Base-by-base conservation (phyloP, 768 basidiomycete genomes). In the Xanthoconium stramineum region DNA sequence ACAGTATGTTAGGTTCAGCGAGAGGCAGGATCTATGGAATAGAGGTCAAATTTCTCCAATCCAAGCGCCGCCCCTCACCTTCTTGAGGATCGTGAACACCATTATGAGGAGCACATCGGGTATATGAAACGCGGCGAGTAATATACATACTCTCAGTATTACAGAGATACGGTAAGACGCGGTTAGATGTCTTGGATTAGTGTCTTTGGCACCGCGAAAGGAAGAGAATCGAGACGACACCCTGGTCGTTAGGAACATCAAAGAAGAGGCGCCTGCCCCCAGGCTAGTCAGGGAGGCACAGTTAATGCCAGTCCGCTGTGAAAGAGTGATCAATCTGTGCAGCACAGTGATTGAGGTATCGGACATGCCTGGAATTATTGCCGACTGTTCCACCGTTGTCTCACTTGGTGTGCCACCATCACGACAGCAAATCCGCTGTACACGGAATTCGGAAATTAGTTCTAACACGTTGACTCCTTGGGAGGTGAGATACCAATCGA, bases 381-480 rank as follows among this genome's bases (percentile, higher is more conserved):
- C 24, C 0, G 33, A 47, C 24, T 67, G 19, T 30, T 70, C 35
- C 17, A 20, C 0, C 2, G 60, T 58, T 1, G 63, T 47, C 30
- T 40, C 17, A 3, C 5, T 2, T 9, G 62, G 59, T 3, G 63
- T 45, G 69, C 67, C 14, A 68, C 69, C 69, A 70, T 64, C 33
- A 71, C 63, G 6, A 61, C 69, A 19, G 69, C 69, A 35, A 69
- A 61, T 8, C 69, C 69, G 14, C 67, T 70, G 32, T 14, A 52
- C 7, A 43, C 5, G 29, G 15, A 35, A 24, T 24, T 24, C 24
- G 24, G 24, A 13, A 13, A 12, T 60, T 10, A 67, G 37, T 13
- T 24, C 19, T 5, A 7, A 0, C 14, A 44, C 3, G 20, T 28
- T 2, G 20, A 38, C 44, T 15, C 28, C 15, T 24, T 37, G 3